Conservation (phyloP, 345 rosid species). For the Linum trigynum region DNA sequence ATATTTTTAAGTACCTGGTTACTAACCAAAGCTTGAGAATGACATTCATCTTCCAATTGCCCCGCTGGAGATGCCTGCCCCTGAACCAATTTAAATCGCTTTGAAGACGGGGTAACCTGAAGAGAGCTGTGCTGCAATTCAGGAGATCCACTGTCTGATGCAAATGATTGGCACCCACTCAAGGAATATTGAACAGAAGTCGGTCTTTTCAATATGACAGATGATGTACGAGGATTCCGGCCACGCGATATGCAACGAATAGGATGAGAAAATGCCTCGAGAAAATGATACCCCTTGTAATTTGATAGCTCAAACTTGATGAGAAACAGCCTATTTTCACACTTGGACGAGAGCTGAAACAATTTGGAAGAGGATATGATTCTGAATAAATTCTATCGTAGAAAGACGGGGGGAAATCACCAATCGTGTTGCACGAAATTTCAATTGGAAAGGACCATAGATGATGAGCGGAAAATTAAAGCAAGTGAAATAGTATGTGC, state of each 20-base stretch:
- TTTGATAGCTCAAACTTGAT: slow-evolving; percentile 49
- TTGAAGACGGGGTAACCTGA: slow-evolving; percentile 40
- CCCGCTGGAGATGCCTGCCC: slow-evolving; percentile 28
- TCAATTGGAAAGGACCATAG: background rate
- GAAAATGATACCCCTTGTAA: slow-evolving; percentile 51
- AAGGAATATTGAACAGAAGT: slow-evolving; percentile 22
- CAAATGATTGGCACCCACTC: slow-evolving; percentile 29
- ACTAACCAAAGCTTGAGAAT: slow-evolving; percentile 31
- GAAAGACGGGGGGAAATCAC: background rate
- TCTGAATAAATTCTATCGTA: background rate
- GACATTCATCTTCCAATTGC: slow-evolving; percentile 43
- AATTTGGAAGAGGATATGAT: slow-evolving; percentile 10
- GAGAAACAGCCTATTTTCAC: slow-evolving; percentile 63
- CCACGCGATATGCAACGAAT: slow-evolving; percentile 58
- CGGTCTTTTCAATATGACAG: slow-evolving; percentile 41
- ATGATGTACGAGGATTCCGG: slow-evolving; percentile 31
- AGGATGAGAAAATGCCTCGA: slow-evolving; percentile 52
- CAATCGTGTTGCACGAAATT: background rate
- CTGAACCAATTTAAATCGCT: slow-evolving; percentile 51
- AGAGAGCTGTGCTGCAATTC: slow-evolving; percentile 32
- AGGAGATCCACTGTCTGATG: slow-evolving; percentile 26
- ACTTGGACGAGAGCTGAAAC: slow-evolving; percentile 69
- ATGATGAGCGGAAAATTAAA: too few species aligned
- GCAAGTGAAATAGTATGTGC: too few species aligned
- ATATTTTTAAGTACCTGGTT: slow-evolving; percentile 40